Evolutionary conservation across 441 rosid genomes (phyloP).

Genomic region (Erysimum cheiri): DNA sequence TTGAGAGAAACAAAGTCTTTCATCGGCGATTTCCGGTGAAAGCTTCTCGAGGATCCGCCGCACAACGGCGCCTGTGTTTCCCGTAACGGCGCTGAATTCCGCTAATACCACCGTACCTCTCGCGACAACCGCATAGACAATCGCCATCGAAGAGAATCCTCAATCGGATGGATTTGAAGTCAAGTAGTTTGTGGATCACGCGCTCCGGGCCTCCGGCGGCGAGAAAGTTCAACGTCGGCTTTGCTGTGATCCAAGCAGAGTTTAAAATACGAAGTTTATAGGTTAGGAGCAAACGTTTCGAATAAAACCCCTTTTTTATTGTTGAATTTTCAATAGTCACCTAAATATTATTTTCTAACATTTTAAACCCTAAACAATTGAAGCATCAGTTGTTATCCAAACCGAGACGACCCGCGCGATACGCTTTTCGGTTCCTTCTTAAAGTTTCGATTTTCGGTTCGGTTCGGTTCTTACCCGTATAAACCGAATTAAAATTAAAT

Average conservation of each 20-base stretch:
- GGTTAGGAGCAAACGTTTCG: slow-evolving; percentile 16
- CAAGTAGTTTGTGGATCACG: slow-evolving; percentile 17
- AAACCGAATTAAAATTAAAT: neutral
- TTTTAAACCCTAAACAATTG: slow-evolving; percentile 5
- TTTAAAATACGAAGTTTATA: slow-evolving; percentile 1
- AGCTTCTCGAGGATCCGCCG: slow-evolving; percentile 91
- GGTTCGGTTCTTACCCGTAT: neutral
- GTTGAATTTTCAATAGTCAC: neutral
- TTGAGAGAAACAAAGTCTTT: slow-evolving; percentile 90
- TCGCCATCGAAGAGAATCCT: slow-evolving; percentile 68
- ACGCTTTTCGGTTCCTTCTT: neutral
- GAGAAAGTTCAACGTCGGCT: slow-evolving; percentile 24
- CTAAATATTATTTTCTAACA: neutral
- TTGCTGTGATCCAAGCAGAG: slow-evolving; percentile 36
- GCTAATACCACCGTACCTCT: slow-evolving; percentile 90
- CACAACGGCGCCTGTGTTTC: slow-evolving; percentile 86
- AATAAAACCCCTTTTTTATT: slow-evolving; percentile 28
- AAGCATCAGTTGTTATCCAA: neutral
- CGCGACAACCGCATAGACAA: slow-evolving; percentile 86
- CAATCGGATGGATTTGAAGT: neutral
- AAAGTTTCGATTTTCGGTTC: neutral
- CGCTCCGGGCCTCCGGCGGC: slow-evolving; percentile 32
- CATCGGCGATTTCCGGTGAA: slow-evolving; percentile 69
- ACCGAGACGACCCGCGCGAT: neutral
- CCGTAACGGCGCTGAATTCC: slow-evolving; percentile 95